Base-by-base conservation (phyloP, 106 monocot genomes). In the Acanthochlamys bracteata region DNA sequence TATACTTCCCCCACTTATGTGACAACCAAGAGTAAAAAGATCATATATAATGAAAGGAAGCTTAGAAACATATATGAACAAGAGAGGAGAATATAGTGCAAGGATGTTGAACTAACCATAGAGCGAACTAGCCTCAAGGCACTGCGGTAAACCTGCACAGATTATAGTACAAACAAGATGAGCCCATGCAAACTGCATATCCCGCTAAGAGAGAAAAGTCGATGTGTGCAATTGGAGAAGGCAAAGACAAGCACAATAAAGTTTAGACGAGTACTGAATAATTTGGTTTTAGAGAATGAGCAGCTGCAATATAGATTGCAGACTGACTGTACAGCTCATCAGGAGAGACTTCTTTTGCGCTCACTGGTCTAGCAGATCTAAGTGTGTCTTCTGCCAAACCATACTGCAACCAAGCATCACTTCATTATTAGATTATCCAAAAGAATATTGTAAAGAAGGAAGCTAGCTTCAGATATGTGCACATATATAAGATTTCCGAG, bases 231-330 rank as follows among this genome's bases (percentile, higher is more conserved):
- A 33, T 33, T 33, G 33, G 33, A 33, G 33, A 33, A 33, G 33
- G 33, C 33, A 33, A 33, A 33, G 33, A 33, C 33, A 33, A 33
- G 1, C 33, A 33, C 33, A 33, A 3, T 33, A 33, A 33, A 33
- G 33, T 33, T 19, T 51, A 26, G n/a, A n/a, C n/a, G n/a, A 23
- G 55, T 53, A 42, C 40, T 60, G 91, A 88, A 70, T 98, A 91
- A 60, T 72, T 91, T 53, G 96, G 91, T 53, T 98, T 98, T 69
- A 98, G 62, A 56, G 96, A 84, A 91, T 96, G 87, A 73, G 96
- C 96, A 76, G 91, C 87, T 68, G 91, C 91, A 83, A 91, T 92
- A 73, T 98, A 98, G 74, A 98, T 91, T 63, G 96, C 91, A 12
- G 88, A 98, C 54, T 85, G 96, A 51, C 96, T 98, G 66, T 91